Base-by-base conservation (phyloP, 1,284 basidiomycete genomes). In the Rhodotorula glutinis region DNA sequence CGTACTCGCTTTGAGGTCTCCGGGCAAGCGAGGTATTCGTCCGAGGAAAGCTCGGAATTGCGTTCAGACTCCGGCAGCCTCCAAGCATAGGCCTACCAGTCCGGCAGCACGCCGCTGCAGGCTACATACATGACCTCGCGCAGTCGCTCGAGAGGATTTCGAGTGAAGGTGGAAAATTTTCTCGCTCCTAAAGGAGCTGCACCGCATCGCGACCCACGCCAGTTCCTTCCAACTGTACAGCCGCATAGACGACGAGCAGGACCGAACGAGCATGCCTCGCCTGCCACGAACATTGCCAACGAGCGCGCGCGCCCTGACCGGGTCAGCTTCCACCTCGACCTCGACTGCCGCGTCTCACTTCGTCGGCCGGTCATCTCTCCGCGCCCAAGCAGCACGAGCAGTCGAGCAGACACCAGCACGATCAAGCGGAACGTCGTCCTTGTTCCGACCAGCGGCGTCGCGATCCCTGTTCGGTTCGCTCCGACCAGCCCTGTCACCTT, bases 401-500 rank as follows among this genome's bases (percentile, higher is more conserved):
- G 13, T 3, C 23, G 27, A n/a, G 8, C 33, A 16, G 5, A 4
- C 52, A 14, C 23, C 40, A 21, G 19, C 54, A 11, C 27, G 33
- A 49, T 38, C 33, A 38, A 38, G 33, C 33, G 60, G 44, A 27
- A 30, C 38, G 21, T 7, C 56, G 30, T n/a, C 57, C 30, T 27
- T 63, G 33, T 63, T 58, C 62, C 62, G 62, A 33, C 57, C 33
- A 23, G 46, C 62, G 1, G 51, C 47, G 19, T 27, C 62, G 16
- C 56, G 30, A 11, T 41, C 51, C 19, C 3, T 53, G 43, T 57
- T 63, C 30, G 10, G 49, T 25, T 46, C 58, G 10, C 30, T 64
- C 51, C 66, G 33, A 33, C 62, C 44, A 7, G 11, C 66, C 59
- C n/a, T 61, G 49, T n/a, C 40, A 47, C 41, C 66, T 53, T 41